phyloP scores from a whole-genome alignment of 768 basidiomycete species.

The Candolleomyces aberdarensis region DNA sequence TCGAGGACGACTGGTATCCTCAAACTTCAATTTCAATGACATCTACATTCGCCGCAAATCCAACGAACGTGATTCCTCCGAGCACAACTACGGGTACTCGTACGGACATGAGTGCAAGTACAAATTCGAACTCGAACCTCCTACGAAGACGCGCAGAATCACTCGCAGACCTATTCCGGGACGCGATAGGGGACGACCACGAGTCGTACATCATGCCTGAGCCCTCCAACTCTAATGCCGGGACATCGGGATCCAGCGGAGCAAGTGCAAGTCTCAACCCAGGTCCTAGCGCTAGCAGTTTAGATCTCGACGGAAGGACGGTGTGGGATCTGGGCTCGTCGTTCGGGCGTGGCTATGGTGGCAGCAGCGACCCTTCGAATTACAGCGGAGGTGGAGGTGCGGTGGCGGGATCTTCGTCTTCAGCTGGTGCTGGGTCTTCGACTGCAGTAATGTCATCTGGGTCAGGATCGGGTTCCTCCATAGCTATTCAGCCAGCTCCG shows the following conservation, averaged over 20 bases:
- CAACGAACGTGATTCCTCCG: neutral
- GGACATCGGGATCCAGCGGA: too few species aligned
- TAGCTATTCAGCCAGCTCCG: too few species aligned
- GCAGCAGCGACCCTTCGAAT: neutral
- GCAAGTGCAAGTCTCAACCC: too few species aligned
- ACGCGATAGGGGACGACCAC: too few species aligned
- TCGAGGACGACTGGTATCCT: neutral
- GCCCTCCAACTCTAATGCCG: too few species aligned
- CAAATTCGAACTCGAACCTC: neutral
- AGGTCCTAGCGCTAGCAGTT: too few species aligned
- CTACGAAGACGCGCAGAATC: too few species aligned
- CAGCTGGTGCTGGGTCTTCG: neutral
- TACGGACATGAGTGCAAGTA: neutral
- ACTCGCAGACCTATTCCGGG: too few species aligned
- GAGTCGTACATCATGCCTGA: too few species aligned
- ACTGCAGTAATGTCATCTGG: neutral
- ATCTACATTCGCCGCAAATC: neutral
- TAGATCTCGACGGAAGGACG: too few species aligned
- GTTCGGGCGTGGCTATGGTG: neutral
- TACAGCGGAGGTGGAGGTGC: neutral
- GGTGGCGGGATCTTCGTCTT: neutral
- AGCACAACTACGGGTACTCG: neutral
- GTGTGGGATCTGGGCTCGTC: neutral
- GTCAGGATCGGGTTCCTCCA: neutral
- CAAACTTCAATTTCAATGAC: neutral